Evolutionary conservation across 768 basidiomycete species (phyloP), one percentile per base, ranked within the genome.

Genomic region (Podaxis mareebaensis): DNA sequence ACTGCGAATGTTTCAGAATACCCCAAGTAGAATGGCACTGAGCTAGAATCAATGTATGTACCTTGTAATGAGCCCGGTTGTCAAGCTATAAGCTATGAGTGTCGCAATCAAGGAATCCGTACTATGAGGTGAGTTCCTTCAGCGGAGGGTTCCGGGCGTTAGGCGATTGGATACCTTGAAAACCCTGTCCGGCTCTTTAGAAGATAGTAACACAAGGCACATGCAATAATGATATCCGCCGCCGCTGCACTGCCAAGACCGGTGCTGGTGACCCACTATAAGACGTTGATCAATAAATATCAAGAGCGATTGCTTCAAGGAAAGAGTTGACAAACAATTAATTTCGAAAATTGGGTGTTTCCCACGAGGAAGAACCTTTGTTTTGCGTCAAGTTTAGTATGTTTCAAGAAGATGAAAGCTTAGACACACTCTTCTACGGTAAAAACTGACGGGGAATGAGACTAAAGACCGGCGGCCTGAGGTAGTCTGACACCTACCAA

Each of bases 201-300:
- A 53, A 85, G 72, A 61, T 79, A 82, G 65, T 79, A 83, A 67
- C 81, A 82, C 59, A 85, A 75, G 13, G 80, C 72, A 53, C 72
- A 63, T 2, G 83, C 84, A 53, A 84, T 83, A 61, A 83, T 73
- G 62, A 82, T 73, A 66, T 84, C 83, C 10, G 81, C 78, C 15
- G 77, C 77, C n/a, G 80, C 79, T 26, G 81, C 80, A 60, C 79
- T 77, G 38, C 81, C 79, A 53, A 81, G 71, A 1, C 82, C 84
- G 26, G 76, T 66, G 65, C 77, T 80, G 7, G 83, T 81, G 13
- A 85, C 77, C 84, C 83, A 84, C 83, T 74, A 51, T 17, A 42
- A 26, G 40, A 61, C 60, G 56, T 63, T 81, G 84, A 72, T 83
- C 83, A 82, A 84, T 85, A 68, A 54, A 38, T 58, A 57, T 39